Base-by-base conservation (phyloP, 2,329 filamentous ascomycete species). In the Immersiporthe knoxdaviesiana region DNA sequence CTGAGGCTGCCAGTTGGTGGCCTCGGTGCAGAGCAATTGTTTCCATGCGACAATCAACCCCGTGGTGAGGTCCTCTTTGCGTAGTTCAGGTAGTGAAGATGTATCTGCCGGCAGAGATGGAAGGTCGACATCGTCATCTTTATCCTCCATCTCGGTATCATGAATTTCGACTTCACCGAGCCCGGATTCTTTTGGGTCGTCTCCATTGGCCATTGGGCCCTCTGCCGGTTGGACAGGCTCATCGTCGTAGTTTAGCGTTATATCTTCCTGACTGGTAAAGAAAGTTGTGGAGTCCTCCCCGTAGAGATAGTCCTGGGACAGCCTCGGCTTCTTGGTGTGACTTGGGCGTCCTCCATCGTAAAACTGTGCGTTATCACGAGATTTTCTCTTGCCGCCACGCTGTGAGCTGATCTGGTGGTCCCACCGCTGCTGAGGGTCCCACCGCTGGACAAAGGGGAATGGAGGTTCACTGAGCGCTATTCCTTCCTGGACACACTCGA, bases 391-490 rank as follows among this genome's bases (percentile, higher is more conserved):
- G 66, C 82, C 80, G 72, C 83, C 87, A 50, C 78, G 79, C 32
- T 80, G 72, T 12, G 41, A 27, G 32, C 24, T n/a, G 24, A 3
- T 44, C 12, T 67, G 58, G 24, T 30, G 12, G 30, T 67, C 58
- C 65, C 56, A 54, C 77, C 87, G 85, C 74, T 94, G 92, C 71
- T 93, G 90, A 3, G 88, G 86, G 78, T 97, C 93, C 95, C 94
- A 97, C 61, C 92, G 87, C 78, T 97, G 94, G 21, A 92, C 84
- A 78, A 97, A 97, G 0, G 94, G 94, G 75, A 97, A 97, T 0
- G 94, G 92, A 0, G 95, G 94, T 44, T 92, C 86, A 66, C 87
- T 91, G 60, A 97, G 83, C 41, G 86, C 81, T 52, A 93, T 81
- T 6, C 84, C 86, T 39, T 92, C 86, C n/a, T 92, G 85, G 71